Conservation (phyloP, 2,329 filamentous ascomycete species). For the Aspergillus glaucus region DNA sequence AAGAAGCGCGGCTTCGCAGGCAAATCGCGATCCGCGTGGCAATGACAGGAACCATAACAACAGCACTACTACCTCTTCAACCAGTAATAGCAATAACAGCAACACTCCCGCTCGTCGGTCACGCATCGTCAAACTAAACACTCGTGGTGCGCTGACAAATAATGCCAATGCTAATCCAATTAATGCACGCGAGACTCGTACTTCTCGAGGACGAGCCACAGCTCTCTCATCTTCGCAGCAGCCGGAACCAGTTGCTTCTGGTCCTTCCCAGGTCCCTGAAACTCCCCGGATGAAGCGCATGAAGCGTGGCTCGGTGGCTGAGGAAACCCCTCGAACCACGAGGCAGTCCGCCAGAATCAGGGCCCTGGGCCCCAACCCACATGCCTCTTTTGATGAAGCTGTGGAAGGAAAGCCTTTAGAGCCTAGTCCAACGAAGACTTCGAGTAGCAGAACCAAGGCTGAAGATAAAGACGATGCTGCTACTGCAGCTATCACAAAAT, state of each 20-base stretch:
- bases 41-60: conserved; percentile 1
- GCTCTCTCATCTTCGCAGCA: not conserved
- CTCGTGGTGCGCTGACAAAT: conserved; percentile 10
- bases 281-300: conserved; percentile 28
- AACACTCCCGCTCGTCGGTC: conserved; percentile 10
- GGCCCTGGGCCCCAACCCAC: conserved; percentile 7
- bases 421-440: conserved; percentile 9
- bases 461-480: conserved; percentile 9
- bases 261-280: conserved; percentile 12
- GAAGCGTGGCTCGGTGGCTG: conserved; percentile 21
- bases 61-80: not conserved
- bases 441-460: conserved; percentile 11
- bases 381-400: not conserved
- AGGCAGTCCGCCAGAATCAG: conserved; percentile 30
- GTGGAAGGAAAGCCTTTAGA: not conserved
- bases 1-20: not conserved
- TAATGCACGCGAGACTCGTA: conserved; percentile 16
- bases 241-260: not conserved
- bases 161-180: conserved; percentile 2
- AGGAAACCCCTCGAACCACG: conserved; percentile 28
- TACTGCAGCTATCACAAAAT: conserved; percentile 4
- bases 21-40: not conserved
- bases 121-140: conserved; percentile 18
- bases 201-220: conserved; percentile 16
- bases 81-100: conserved; percentile 8